These are phyloP conservation scores for Podospora sp. DNA, from an alignment of 495 filamentous ascomycete genomes.

Conservation along the genomic window DNA sequence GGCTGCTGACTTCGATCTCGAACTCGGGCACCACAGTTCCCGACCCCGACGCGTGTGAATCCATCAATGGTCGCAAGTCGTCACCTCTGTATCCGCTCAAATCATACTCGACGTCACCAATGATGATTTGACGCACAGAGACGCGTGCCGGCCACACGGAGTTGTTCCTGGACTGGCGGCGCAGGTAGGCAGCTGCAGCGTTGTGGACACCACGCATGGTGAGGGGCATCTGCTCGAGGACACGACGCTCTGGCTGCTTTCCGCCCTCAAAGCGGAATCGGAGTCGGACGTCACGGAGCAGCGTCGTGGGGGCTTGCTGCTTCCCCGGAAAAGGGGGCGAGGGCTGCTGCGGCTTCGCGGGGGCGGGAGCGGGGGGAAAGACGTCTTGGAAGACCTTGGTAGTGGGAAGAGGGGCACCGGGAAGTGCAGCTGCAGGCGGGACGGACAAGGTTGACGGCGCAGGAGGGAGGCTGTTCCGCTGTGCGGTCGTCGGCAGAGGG, in stretches of 20 bases:
- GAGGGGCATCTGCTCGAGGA: slow-evolving; percentile 29
- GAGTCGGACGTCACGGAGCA: slow-evolving; percentile 29
- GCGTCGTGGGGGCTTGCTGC: neutral
- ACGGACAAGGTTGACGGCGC: neutral
- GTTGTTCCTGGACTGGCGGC: slow-evolving; percentile 18
- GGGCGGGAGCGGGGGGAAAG: neutral
- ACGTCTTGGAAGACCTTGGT: slow-evolving; percentile 1
- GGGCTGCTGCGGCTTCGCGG: slow-evolving; percentile 1
- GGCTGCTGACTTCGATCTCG: neutral
- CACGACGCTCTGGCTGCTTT: slow-evolving; percentile 22
- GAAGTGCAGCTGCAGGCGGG: neutral
- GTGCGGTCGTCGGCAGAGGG: slow-evolving; percentile 1
- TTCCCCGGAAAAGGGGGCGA: slow-evolving; percentile 1
- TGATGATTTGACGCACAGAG: slow-evolving; percentile 25
- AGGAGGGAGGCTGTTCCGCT: neutral
- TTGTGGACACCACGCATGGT: slow-evolving; percentile 29
- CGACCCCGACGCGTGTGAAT: neutral
- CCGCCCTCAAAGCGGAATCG: slow-evolving; percentile 34
- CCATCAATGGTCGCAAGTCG: slow-evolving; percentile 34
- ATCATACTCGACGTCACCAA: slow-evolving; percentile 37
- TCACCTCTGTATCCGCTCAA: slow-evolving; percentile 34
- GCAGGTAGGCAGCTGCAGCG: slow-evolving; percentile 31
- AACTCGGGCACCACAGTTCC: neutral
- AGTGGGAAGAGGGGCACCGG: neutral
- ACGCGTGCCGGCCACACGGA: slow-evolving; percentile 25